Base-by-base conservation (phyloP, 2,329 filamentous ascomycete species). In the Stemphylium vesicarium region DNA sequence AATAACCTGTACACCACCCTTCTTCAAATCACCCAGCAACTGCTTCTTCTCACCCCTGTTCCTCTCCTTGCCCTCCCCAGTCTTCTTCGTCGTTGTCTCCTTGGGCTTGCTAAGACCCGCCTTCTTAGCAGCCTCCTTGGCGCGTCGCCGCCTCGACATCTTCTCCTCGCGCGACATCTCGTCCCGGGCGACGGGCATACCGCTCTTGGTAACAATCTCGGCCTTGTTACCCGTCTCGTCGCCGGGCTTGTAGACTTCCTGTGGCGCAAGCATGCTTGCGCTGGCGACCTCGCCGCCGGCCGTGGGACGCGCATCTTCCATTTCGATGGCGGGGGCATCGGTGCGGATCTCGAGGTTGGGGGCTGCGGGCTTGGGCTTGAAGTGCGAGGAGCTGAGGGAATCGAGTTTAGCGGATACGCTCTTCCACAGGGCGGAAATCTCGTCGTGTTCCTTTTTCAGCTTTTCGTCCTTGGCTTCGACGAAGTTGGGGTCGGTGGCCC, bases 271-370 rank as follows among this genome's bases (percentile, higher is more conserved):
- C 80, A 89, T 89, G 69, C 88, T 90, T 29, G 74, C 75, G 22
- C 86, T 86, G 12, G 82, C 82, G 54, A 92, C 85, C 37, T 89
- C 91, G 69, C 88, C 87, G 38, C 90, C 90, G 0, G 89, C 91
- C 13, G 89, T 88, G 7, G 95, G 94, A 67, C 96, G 89, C 1
- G 92, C 94, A 71, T 99, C 95, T 79, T 99, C 95, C 90, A 98
- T 96, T 63, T 85, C 84, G 62, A 98, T 88, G 3, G 91, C 92
- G n/a, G 93, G 91, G 4, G 95, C 91, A 76, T 98, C 94, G 22
- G 91, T 85, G 31, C 97, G 89, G 50, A 97, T 90, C 38, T 91
- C 93, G 59, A 99, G 85, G 40, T 86, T 85, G n/a, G 91, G 86
- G 46, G 89, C 89, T 2, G 88, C 84, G 10, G 91, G 88, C 79